Evolutionary conservation across 805 yeast species (phyloP), one percentile per base, ranked within the genome.

Genomic region (Candida nemodendra): DNA sequence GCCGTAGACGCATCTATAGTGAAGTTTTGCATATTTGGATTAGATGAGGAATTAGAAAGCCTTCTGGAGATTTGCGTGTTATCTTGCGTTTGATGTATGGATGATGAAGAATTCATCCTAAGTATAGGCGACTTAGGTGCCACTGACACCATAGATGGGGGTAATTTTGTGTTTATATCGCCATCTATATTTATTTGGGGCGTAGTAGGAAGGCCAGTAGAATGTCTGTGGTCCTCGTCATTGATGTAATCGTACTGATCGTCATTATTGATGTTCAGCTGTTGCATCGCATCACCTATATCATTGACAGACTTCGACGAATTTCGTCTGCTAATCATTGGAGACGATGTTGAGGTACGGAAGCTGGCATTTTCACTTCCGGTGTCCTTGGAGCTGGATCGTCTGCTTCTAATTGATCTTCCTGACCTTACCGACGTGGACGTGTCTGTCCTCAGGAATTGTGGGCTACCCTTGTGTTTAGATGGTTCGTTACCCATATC

Each of bases 401-500:
- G 49, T 31, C 54, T 46, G 33, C 61, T 54, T 33, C 61, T 51
- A 2, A 61, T 36, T 2, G 65, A 61, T 33, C 58, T 48, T 2
- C 53, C 45, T 4, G 64, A 59, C 42, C 46, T 46, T 4, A 50
- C 47, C 9, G 65, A 61, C 4, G 57, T 57, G 9, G 53, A 44
- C 1, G 65, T 61, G 42, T 61, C 64, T 4, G 64, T 45, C 29
- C 65, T 47, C 6, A 54, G 38, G 30, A 61, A 55, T 21, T 50
- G 51, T 18, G 62, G 49, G 27, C 35, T 41, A 5, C 50, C 43
- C 33, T 51, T 56, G 16, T 51, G 57, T 38, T 61, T 61, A 3
- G 65, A 61, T 3, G 62, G 50, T 47, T 61, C 64, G 43, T 61
- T 61, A 34, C 65, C 65, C 65, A 61, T 61, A 17, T 4, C 34